Evolutionary conservation across 345 rosid genomes (phyloP), one percentile per base, ranked within the genome.

Genomic region (Rhodomyrtus tomentosa): DNA sequence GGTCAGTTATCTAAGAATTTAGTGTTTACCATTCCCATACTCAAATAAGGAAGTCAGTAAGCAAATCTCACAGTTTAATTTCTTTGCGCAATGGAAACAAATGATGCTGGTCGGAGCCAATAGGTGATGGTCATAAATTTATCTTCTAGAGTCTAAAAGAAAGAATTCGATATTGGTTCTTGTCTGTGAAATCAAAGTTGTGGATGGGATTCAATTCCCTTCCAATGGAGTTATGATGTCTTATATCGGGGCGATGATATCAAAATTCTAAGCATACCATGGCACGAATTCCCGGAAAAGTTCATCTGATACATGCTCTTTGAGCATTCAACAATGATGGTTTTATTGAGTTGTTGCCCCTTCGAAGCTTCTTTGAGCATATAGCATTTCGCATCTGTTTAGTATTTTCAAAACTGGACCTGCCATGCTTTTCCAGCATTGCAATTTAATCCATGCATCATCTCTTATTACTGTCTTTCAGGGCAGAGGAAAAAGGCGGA

Each of bases 1-100:
- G 95, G 84, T 82, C 74, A 82, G 74, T 18, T 32, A 55, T 83
- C 84, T 83, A 36, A 68, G 79, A 68, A 36, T 68, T 18, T 36
- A 68, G 21, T 68, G 36, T 68, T 68, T 68, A 36, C 25, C 0
- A 0, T 68, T 7, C 0, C 25, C 7, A 20, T 18, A 36, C 79
- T 68, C 25, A 68, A 68, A 36, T 68, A 68, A 32, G 18, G 6
- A 68, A 68, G 79, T 36, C 25, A 36, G 18, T 68, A 68, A 18
- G 45, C 45, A 68, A 68, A 68, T 36, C 45, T 68, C 25, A 2
- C 45, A 2, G 79, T 36, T 68, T 9, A 68, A 18, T 68, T 36
- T 68, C 45, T 56, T 11, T 36, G 45, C 10, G 25, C 21, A 68
- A 68, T 68, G 79, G 38, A 68, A 68, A 36, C 45, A 8, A 68